Conservation (phyloP, 169 alveolate genomes). For the Ichthyophthirius multifiliis region DNA sequence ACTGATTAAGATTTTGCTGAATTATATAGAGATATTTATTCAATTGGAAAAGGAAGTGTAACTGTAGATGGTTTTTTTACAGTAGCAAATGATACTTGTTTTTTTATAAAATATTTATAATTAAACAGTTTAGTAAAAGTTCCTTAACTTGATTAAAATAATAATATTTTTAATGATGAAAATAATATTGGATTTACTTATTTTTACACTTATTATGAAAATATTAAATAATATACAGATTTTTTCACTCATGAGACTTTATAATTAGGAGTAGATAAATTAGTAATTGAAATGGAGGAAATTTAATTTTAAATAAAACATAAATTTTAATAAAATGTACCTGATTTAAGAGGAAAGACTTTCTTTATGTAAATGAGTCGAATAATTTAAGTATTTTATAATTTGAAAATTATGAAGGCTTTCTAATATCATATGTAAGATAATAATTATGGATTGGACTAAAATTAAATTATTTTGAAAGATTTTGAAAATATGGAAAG, state of each 20-base stretch:
- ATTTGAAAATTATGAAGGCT: not conserved
- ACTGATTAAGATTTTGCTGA: not conserved
- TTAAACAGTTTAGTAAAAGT: not conserved
- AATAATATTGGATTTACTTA: not conserved
- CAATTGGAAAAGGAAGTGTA: constrained; percentile 5
- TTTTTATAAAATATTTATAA: not conserved
- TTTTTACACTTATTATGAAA: not conserved
- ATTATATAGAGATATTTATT: constrained; percentile 3
- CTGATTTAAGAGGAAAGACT: not conserved
- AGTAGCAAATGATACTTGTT: not conserved
- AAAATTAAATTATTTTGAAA: not conserved
- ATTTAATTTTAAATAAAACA: not conserved
- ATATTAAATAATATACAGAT: not conserved
- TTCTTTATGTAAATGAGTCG: not conserved
- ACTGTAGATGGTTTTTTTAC: not conserved
- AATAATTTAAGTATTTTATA: not conserved
- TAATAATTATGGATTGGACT: not conserved
- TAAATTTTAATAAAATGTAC: not conserved
- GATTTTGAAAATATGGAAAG: constrained; percentile 5
- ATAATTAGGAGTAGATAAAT: not conserved
- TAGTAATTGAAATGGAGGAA: not conserved
- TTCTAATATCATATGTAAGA: not conserved
- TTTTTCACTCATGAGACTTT: not conserved
- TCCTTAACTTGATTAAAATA: not conserved
- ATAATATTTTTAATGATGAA: not conserved